Conservation (phyloP, 2,329 filamentous ascomycete species). For the Escovopsis weberi region DNA sequence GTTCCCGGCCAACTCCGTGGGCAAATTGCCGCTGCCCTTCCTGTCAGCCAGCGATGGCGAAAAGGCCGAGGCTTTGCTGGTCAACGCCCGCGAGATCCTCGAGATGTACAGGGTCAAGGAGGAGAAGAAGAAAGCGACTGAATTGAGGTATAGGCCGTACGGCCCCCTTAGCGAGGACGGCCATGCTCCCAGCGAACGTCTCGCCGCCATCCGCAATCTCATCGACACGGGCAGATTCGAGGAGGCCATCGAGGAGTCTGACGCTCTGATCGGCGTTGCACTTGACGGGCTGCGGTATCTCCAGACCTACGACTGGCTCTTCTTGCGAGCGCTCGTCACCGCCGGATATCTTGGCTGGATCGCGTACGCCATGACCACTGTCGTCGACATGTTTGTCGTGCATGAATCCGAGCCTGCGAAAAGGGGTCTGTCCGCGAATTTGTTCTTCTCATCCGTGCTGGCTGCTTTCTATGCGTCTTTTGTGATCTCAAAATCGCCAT, state of each 20-base stretch:
- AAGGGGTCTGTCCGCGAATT: conserved; percentile 42
- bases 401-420: conserved; percentile 51
- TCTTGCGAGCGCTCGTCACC: conserved; percentile 77
- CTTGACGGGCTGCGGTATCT: conserved; percentile 81
- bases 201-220: conserved; percentile 50
- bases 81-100: conserved; percentile 74
- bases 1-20: conserved; percentile 93
- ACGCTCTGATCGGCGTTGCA: conserved; percentile 59
- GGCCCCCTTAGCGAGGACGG: conserved; percentile 49
- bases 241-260: conserved; percentile 65
- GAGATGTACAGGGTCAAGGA: conserved; percentile 98
- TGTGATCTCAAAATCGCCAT: conserved; percentile 61
- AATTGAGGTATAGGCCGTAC: conserved; percentile 68
- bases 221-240: conserved; percentile 55
- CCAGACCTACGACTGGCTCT: conserved; percentile 97
- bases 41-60: conserved; percentile 55
- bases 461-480: conserved; percentile 66
- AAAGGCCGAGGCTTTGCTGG: conserved; percentile 72
- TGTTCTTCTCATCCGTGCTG: conserved; percentile 64
- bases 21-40: conserved; percentile 76
- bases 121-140: conserved; percentile 58
- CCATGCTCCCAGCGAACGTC: conserved; percentile 49
- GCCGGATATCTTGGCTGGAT: conserved; percentile 92
- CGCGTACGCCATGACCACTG: conserved; percentile 75
- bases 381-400: conserved; percentile 77